Evolutionary conservation across 148 eudicot genomes (phyloP), one percentile per base, ranked within the genome.

Genomic region (Rhododendron ovatum): DNA sequence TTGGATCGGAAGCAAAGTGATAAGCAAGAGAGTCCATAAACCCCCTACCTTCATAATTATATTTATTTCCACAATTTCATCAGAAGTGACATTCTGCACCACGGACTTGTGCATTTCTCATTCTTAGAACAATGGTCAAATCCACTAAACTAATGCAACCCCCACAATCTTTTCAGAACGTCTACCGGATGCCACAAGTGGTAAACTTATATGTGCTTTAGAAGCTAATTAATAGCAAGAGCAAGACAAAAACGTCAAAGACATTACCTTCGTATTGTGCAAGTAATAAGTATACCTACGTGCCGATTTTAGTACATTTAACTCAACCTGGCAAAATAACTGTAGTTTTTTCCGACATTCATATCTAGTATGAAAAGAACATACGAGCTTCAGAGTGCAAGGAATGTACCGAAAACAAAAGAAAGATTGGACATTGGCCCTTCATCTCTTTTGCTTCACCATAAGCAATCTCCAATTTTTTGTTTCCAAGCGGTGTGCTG

Each of bases 401-500:
- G 84, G 82, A 87, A 85, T 92, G 28, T 94, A 97, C 99, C 84
- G 99, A 97, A 87, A 97, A 97, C 86, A 97, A 92, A 79, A 97
- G 99, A 86, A 95, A 94, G 55, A 97, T 87, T 9, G 99, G 99
- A 83, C 95, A 95, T 80, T 86, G 88, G 86, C 88, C 91, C 82
- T 89, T 91, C 57, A 85, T 77, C 88, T 93, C 98, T 91, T 94
- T 94, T 14, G 95, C 91, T 87, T 94, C 98, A 59, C 65, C 89
- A 90, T 92, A 97, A 65, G 99, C 98, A 88, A 94, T 98, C 90
- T 97, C 98, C 78, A 97, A 85, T 86, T 97, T 97, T 81, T 93
- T 91, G 89, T 97, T 97, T 82, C 99, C 99, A 87, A 94, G 95
- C 71, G 98, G 92, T 3, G 99, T 97, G 90, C 99, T 97, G 73